A percentile compares a stretch with the other conserved stretches of the same genome.
These are phyloP conservation scores for Fusarium proliferatum DNA, from an alignment of 2,329 filamentous ascomycete genomes.

Conservation along the genomic window DNA sequence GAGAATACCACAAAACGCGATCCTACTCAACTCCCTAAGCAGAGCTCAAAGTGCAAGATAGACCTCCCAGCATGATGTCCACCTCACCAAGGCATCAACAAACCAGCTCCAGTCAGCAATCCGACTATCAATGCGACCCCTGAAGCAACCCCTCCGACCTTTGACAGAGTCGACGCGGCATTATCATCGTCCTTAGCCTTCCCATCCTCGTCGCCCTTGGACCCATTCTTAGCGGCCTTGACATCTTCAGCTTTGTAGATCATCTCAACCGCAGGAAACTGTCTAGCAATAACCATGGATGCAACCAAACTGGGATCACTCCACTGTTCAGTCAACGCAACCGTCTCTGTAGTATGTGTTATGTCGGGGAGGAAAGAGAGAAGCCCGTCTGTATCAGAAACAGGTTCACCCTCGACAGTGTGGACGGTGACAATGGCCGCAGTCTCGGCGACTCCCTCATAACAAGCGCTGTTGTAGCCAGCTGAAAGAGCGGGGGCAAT, in stretches of 20 bases:
- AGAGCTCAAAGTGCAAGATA: background rate
- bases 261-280: slow-evolving; percentile 26
- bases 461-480: background rate
- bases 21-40: background rate
- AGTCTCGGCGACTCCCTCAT: background rate
- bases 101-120: slow-evolving; percentile 23
- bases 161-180: background rate
- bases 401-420: slow-evolving; percentile 21
- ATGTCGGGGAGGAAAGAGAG: background rate
- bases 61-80: fast-evolving
- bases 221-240: background rate
- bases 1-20: too few relatives aligned
- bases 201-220: background rate
- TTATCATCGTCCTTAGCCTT: background rate
- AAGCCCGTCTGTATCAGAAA: background rate
- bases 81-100: slow-evolving; percentile 30
- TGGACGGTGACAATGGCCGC: background rate
- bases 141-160: background rate
- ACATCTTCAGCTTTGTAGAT: slow-evolving; percentile 29
- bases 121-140: background rate
- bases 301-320: background rate
- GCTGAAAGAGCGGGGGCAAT: slow-evolving; percentile 4
- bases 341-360: background rate
- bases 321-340: background rate
- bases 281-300: background rate